phyloP scores from a whole-genome alignment of 768 basidiomycete species.

The Russula griseocarnosa region DNA sequence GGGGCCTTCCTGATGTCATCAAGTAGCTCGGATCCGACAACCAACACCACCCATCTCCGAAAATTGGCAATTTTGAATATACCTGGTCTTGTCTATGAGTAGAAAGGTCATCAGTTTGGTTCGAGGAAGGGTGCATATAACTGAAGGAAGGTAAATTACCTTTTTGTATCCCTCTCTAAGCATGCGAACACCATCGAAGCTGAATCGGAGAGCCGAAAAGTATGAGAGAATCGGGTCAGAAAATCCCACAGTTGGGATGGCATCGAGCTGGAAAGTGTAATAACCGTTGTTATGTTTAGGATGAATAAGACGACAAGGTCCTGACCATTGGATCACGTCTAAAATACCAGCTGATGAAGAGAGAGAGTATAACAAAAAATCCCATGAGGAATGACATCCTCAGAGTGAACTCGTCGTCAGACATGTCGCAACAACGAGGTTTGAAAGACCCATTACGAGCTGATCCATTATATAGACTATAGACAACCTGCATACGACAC shows the following conservation, averaged over 20 bases:
- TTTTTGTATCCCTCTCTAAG: conserved; percentile 7
- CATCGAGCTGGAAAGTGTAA: not conserved
- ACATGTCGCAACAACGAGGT: no score
- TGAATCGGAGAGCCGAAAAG: conserved; percentile 2
- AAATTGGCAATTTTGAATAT: not conserved
- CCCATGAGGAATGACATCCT: not conserved
- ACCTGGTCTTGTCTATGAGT: not conserved
- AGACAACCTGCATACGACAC: no score
- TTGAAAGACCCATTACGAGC: no score
- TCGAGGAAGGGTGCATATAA: not conserved
- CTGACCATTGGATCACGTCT: not conserved
- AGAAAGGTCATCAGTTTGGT: not conserved
- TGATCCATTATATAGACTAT: no score
- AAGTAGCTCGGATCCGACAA: not conserved
- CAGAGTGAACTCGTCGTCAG: not conserved
- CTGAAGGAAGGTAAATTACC: not conserved
- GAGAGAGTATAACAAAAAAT: not conserved
- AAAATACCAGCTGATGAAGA: not conserved
- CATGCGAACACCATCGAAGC: not conserved
- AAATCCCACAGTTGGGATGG: not conserved
- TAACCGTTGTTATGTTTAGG: not conserved
- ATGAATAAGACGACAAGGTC: not conserved
- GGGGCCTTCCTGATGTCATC: not conserved
- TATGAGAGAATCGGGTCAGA: conserved; percentile 33
- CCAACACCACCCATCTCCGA: not conserved